Evolutionary conservation across 1,284 basidiomycete species (phyloP), one percentile per base, ranked within the genome.

Genomic region (Tremellales sp.): DNA sequence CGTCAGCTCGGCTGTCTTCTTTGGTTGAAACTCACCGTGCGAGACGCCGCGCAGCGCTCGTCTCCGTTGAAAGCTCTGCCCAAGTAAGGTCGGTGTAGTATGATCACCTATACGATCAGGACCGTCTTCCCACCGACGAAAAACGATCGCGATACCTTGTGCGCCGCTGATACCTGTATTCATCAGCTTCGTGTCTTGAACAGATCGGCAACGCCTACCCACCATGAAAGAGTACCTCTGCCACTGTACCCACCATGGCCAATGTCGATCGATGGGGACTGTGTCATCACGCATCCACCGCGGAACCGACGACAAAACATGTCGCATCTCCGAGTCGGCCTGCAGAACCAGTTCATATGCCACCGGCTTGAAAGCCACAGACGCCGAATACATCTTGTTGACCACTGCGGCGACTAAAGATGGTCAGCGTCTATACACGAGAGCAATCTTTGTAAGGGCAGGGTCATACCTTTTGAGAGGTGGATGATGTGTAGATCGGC

Each of bases 191-290:
- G n/a, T n/a, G n/a, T n/a, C n/a, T n/a, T n/a, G n/a, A 19, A 26
- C 10, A 17, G 29, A 3, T 13, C 22, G 6, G n/a, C 5, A 43
- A 12, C 36, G 10, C 6, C 19, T n/a, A 48, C 47, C 2, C 37
- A 49, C 50, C 6, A 59, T 39, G 35, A 52, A 59, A 10, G 46
- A 31, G 26, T 35, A 41, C 4, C 54, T 36, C 43, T 59, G 54
- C 57, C 57, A 59, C n/a, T 59, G 49, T 27, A 59, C 22, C 54
- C 54, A 59, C 5, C 43, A 27, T 21, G 56, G 56, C 5, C 42
- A 23, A 22, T 43, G 26, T 8, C 49, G 25, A 12, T 45, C 45
- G 15, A 54, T 41, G 19, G 23, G 44, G 21, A 46, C 35, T 24
- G 31, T 40, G 27, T 59, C 53, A 29, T 41, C 26, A 33, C 42